These are phyloP conservation scores for Trichoderma polysporum DNA, from an alignment of 2,329 filamentous ascomycete genomes.

Conservation along the genomic window DNA sequence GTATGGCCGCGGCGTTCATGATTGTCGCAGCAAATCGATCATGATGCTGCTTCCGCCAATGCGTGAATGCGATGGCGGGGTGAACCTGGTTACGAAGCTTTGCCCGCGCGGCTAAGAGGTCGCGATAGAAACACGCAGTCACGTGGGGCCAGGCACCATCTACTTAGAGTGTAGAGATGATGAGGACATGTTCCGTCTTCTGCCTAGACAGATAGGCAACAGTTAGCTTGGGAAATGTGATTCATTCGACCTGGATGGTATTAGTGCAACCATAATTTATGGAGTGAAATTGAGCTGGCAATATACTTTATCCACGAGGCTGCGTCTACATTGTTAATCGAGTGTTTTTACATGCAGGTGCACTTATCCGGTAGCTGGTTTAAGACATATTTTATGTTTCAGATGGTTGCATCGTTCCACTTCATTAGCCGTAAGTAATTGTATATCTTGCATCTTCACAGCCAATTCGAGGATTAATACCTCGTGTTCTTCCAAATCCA, in stretches of 20 bases:
- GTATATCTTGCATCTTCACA: neutral
- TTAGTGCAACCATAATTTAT: neutral
- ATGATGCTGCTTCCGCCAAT: neutral
- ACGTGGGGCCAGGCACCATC: conserved; percentile 13
- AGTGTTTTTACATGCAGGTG: neutral
- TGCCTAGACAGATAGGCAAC: neutral
- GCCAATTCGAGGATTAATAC: neutral
- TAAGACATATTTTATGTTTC: neutral
- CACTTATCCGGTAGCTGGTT: neutral
- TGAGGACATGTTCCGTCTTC: neutral
- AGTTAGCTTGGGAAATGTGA: neutral
- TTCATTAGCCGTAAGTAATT: neutral
- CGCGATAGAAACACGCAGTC: conserved; percentile 19
- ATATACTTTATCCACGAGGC: no score
- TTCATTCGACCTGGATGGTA: neutral
- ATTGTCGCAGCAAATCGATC: neutral
- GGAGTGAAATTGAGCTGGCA: no score
- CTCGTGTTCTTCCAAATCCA: neutral
- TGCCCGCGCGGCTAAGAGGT: neutral
- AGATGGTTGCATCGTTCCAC: neutral
- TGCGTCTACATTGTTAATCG: neutral
- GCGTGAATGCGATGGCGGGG: conserved; percentile 7
- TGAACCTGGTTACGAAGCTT: neutral
- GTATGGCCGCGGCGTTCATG: conserved; percentile 19
- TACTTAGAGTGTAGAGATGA: neutral